Evolutionary conservation across 768 basidiomycete genomes (phyloP), one percentile per base, ranked within the genome.

Genomic region (Rickenella mellea): DNA sequence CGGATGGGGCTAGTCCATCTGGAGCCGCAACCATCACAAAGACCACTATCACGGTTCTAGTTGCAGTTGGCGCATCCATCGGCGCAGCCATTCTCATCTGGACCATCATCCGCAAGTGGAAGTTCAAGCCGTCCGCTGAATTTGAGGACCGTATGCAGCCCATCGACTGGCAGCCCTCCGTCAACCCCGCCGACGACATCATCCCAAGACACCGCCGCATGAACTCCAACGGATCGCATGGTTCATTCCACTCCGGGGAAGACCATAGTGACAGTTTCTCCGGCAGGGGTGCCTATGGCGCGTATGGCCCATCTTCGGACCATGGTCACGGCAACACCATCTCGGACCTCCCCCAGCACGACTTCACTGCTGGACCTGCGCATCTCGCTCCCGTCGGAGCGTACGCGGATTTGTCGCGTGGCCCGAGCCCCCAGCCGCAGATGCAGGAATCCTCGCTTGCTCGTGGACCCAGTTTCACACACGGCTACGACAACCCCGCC

Each of bases 101-200:
- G 89, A 92, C 88, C 37, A 64, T 89, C 55, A 84, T 91, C 69
- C 82, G 89, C 66, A 90, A 91, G 61, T 90, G 86, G 83, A 89
- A 90, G 66, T 79, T 91, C 55, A 78, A 76, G 41, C 77, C 83
- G 44, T 90, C 88, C 24, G 70, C 75, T 55, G 72, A 75, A 52
- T 91, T 91, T 57, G 83, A 87, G 52, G 76, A 79, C 47, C 85
- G 88, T 50, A 76, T 93, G 66, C 76, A 83, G 45, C 88, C 90
- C 46, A 87, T 91, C 56, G 80, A 89, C 65, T 91, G 85, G 86
- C 77, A 83, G 55, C 84, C 85, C n/a, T 70, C 73, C 33, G 63
- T 55, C 41, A 41, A 42, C 29, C 33, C 40, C 30, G 71, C 71
- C 6, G 70, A 74, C 42, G 40, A 51, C 26, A 70, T 60, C 45